Base-by-base conservation (phyloP, 1,284 basidiomycete species). In the Leccinum colubrinum region DNA sequence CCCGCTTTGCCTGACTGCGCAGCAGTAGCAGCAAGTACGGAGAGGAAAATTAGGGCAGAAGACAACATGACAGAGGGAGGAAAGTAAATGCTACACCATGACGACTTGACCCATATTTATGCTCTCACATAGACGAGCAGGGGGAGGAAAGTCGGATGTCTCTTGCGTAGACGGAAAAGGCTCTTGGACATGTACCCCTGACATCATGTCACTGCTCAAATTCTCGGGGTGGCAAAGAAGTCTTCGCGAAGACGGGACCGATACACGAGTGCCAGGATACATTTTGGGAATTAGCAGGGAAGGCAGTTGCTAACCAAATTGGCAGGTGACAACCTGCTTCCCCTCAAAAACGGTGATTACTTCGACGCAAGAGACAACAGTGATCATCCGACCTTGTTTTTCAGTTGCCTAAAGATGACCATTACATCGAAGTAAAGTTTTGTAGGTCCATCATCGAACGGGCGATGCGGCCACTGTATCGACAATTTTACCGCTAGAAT, bases 1-100 rank as follows among this genome's bases (percentile, higher is more conserved):
- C 71, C 68, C 11, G 62, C 56, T 53, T 70, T 70, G 27, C 71
- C 66, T 30, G 68, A 68, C 9, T 60, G 67, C 6, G 59, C 69
- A 35, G 58, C 58, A 39, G 58, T 56, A 27, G 25, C 50, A 1
- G 59, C 25, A 51, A 69, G 68, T 7, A 70, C 3, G 1, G 63
- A 60, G 11, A 72, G 58, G 2, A 58, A 25, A 15, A 68, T 11
- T n/a, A 68, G 6, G 2, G 56, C n/a, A 20, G 57, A 64, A 17
- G 53, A 55, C 11, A 66, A 43, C 66, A 67, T 67, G 1, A 11
- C 15, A 55, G 17, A 37, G 12, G 48, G 39, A 11, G 9, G 20
- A 48, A 33, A 7, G 22, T 1, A 35, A 43, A 39, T 59, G 11
- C 4, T 43, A 14, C 30, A 56, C 6, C 25, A 2, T 3, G 33